These are phyloP conservation scores for Ailanthus altissimus DNA, from an alignment of 345 rosid genomes.

Conservation along the genomic window DNA sequence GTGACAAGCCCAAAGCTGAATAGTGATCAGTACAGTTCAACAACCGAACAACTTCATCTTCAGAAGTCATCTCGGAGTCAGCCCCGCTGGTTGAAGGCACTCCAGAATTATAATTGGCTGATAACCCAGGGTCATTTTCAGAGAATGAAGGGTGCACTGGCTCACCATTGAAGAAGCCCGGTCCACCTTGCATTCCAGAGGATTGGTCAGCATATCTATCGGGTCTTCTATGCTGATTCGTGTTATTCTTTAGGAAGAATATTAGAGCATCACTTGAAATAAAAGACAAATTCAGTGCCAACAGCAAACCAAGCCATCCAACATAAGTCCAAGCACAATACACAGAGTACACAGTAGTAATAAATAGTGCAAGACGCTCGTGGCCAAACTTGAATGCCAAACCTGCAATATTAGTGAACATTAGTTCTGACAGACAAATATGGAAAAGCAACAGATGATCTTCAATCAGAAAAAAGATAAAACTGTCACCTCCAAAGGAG, in stretches of 20 bases:
- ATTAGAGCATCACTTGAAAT: constrained; percentile 86
- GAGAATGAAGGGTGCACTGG: constrained; percentile 54
- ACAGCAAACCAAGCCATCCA: constrained; percentile 84
- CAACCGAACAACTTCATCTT: constrained; percentile 86
- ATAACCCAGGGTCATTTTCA: constrained; percentile 58
- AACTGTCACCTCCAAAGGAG: constrained; percentile 62
- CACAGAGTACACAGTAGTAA: constrained; percentile 63
- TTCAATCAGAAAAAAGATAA: constrained; percentile 9
- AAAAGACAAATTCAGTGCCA: constrained; percentile 86
- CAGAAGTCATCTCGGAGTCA: constrained; percentile 82
- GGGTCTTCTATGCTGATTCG: constrained; percentile 52
- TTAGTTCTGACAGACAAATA: constrained; percentile 7
- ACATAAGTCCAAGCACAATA: constrained; percentile 77
- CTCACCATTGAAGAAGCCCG: constrained; percentile 45
- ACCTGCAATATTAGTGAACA: constrained; percentile 48
- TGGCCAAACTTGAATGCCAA: constrained; percentile 62
- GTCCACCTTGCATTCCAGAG: constrained; percentile 47
- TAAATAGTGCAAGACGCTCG: constrained; percentile 70
- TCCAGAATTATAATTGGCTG: constrained; percentile 73
- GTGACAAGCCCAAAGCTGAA: constrained; percentile 68
- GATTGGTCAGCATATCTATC: constrained; percentile 44
- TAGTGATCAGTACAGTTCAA: constrained; percentile 84
- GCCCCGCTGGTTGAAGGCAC: constrained; percentile 81
- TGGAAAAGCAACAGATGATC: constrained; percentile 1
- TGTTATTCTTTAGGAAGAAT: constrained; percentile 66